Base-by-base conservation (phyloP, 208 protist genomes). In the Leishmania tropica region DNA sequence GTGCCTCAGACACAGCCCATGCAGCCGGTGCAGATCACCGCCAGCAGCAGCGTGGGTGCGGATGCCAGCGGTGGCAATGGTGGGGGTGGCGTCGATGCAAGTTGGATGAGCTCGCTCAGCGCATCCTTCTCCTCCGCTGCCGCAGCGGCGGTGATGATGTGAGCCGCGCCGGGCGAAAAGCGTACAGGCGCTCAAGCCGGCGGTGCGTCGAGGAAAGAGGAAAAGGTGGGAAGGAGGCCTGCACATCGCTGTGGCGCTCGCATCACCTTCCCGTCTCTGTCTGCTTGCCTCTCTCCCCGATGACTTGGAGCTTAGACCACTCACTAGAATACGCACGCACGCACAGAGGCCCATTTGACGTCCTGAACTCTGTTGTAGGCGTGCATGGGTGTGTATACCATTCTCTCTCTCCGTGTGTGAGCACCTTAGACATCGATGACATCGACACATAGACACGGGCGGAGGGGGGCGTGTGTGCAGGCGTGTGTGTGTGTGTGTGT, bases 71-170 rank as follows among this genome's bases (percentile, higher is more conserved):
- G 6, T 17, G 79, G 48, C 37, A 73, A 48, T 64, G 35, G 80
- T 54, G 35, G 64, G 21, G 75, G 75, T 71, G 81, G 81, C 31
- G 81, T 84, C 24, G 67, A 72, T 10, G 75, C 81, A 37, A 73
- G 68, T 4, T 84, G 81, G 76, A 37, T 80, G 31, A 60, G 56
- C 35, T 74, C 73, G 4, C 67, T 68, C 31, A 76, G 24, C 35
- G 11, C 54, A 0, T 79, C 80, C 10, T n/a, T 4, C 28, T 73
- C 31, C 21, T 56, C 62, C 37, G 28, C 21, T 67, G 53, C 15
- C 24, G 35, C 47, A 2, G 51, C 51, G 10, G 13, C 51, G 11
- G 17, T 64, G 70, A 51, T 31, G 70, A n/a, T 35, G 28, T 51
- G 11, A 53, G 42, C 17, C 70, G 42, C 45, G 45, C 45, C 8